These are phyloP conservation scores for Physcomitrium patens DNA, from an alignment of 225 moss, liverwort and hornwort species.

Conservation along the genomic window DNA sequence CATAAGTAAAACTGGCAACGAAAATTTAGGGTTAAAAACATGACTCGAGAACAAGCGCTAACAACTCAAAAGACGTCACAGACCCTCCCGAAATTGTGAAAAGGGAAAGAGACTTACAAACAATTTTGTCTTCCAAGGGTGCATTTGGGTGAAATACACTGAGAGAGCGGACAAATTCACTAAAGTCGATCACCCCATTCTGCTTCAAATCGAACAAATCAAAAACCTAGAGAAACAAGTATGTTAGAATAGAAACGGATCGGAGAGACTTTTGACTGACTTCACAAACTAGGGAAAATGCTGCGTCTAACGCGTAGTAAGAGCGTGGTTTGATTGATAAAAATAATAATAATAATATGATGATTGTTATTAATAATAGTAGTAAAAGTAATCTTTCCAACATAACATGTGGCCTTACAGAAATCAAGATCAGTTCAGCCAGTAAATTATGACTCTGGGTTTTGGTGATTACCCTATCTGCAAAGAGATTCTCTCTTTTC, in stretches of 20 bases:
- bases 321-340: too few species aligned
- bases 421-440: slow-evolving; percentile 2
- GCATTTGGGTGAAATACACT: slow-evolving; percentile 90
- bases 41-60: background rate
- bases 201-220: slow-evolving; percentile 87
- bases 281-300: background rate
- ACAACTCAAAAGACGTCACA: background rate
- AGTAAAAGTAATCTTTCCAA: background rate
- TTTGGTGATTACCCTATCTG: slow-evolving; percentile 61
- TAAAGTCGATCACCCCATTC: slow-evolving; percentile 92
- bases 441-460: slow-evolving; percentile 19
- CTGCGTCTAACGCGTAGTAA: background rate
- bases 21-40: background rate
- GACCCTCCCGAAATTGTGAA: background rate
- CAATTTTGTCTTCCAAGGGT: slow-evolving; percentile 64
- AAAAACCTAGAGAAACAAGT: slow-evolving; percentile 61
- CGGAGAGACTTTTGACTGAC: background rate
- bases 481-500: slow-evolving; percentile 77
- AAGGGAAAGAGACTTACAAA: slow-evolving; percentile 50
- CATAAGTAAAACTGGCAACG: background rate
- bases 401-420: background rate
- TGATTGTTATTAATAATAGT: too few species aligned
- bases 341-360: too few species aligned
- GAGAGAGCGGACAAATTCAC: slow-evolving; percentile 89
- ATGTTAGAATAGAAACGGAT: slow-evolving; percentile 6